phyloP scores from a whole-genome alignment of 768 basidiomycete species.

The Trametes maxima region DNA sequence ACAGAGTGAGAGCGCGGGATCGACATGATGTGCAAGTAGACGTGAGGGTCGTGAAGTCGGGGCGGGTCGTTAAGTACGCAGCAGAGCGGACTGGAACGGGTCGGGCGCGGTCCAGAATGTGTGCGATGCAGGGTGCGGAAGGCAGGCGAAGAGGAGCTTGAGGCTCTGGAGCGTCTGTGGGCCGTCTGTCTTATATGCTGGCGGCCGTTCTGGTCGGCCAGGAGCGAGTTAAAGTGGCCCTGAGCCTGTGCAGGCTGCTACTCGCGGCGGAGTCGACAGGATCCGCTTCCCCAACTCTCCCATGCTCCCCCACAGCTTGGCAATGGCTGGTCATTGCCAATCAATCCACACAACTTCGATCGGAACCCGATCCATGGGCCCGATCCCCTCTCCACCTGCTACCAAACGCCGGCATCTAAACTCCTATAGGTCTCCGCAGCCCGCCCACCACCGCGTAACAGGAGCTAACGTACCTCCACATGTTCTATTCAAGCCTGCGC shows the following conservation, averaged over 20 bases:
- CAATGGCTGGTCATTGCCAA: neutral
- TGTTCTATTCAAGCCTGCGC: neutral
- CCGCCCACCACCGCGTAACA: neutral
- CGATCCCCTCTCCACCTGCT: neutral
- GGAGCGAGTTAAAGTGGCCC: neutral
- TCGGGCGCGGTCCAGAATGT: constrained; percentile 6
- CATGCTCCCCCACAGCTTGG: constrained; percentile 12
- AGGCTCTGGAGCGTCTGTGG: neutral
- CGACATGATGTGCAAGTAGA: constrained; percentile 25
- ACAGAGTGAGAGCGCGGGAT: constrained; percentile 37
- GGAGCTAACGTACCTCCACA: neutral
- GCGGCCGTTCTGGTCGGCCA: neutral
- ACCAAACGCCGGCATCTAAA: constrained; percentile 1
- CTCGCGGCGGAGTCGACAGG: neutral
- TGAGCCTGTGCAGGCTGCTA: neutral
- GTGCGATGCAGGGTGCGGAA: neutral
- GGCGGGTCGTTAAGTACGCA: constrained; percentile 4
- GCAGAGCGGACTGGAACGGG: constrained; percentile 8
- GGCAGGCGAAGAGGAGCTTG: neutral
- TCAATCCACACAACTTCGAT: neutral
- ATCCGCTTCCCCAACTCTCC: constrained; percentile 19
- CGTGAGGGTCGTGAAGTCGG: constrained; percentile 8
- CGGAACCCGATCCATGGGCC: neutral
- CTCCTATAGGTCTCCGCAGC: neutral
- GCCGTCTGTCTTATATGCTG: constrained; percentile 4